Evolutionary conservation across 352 stramenopile species (phyloP).

Genomic region (Phytophthora fragariaefolia): DNA sequence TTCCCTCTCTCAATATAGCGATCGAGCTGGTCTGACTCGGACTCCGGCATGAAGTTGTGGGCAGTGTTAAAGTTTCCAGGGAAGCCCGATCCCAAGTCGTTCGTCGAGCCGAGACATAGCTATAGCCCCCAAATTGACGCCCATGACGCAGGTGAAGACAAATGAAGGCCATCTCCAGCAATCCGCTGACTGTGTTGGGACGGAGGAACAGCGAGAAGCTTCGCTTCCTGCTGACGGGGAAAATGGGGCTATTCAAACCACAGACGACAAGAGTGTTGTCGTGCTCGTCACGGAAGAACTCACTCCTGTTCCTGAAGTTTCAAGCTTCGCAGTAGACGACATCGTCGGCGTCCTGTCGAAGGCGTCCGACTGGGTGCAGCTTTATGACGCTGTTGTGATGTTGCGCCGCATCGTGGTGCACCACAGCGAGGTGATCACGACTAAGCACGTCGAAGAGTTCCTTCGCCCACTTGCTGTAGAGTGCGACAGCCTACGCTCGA

Average conservation of each 20-base stretch:
- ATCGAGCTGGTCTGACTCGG: neutral
- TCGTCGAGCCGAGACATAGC: neutral
- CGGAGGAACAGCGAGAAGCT: constrained; percentile 27
- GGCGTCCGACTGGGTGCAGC: constrained; percentile 56
- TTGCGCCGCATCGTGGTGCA: constrained; percentile 68
- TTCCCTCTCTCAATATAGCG: constrained; percentile 28
- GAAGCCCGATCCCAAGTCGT: neutral
- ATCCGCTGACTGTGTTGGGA: neutral
- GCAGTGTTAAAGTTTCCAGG: constrained; percentile 30
- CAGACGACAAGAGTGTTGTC: constrained; percentile 52
- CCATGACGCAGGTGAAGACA: constrained; percentile 20
- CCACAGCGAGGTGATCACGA: constrained; percentile 38
- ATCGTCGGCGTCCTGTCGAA: constrained; percentile 40
- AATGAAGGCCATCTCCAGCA: neutral
- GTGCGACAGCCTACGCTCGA: constrained; percentile 71
- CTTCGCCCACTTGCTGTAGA: constrained; percentile 45
- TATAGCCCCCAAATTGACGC: neutral
- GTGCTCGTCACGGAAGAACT: constrained; percentile 57
- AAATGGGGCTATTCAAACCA: neutral
- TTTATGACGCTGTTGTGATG: constrained; percentile 66
- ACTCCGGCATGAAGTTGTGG: neutral
- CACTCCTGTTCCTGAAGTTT: constrained; percentile 32
- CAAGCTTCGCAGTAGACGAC: constrained; percentile 21
- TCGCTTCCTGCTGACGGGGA: constrained; percentile 9
- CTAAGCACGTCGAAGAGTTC: constrained; percentile 32